These are phyloP conservation scores for Yamadazyma kanchanaburiensis DNA, from an alignment of 1,139 yeast genomes.

Conservation along the genomic window DNA sequence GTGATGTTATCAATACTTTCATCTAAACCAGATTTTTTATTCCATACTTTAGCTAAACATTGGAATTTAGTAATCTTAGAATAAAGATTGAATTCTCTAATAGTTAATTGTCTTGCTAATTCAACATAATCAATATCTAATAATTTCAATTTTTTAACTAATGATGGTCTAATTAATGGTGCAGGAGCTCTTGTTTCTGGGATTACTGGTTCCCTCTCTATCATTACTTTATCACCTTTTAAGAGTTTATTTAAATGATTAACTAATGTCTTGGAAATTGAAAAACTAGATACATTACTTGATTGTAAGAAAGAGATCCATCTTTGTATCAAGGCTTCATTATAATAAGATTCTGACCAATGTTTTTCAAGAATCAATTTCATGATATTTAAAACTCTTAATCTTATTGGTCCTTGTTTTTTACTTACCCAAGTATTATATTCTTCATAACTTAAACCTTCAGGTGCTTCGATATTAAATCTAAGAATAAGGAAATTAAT, in stretches of 20 bases:
- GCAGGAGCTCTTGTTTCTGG: slow-evolving; percentile 38
- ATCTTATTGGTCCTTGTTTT: slow-evolving; percentile 65
- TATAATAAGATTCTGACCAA: slow-evolving; percentile 70
- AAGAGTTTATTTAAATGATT: slow-evolving; percentile 23
- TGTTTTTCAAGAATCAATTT: slow-evolving; percentile 68
- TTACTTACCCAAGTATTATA: slow-evolving; percentile 76
- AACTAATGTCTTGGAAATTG: slow-evolving; percentile 24
- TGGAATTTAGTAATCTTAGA: slow-evolving; percentile 69
- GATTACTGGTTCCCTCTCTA: slow-evolving; percentile 29
- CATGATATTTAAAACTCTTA: slow-evolving; percentile 69
- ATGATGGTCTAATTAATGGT: slow-evolving; percentile 34
- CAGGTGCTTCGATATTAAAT: slow-evolving; percentile 79
- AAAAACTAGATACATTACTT: slow-evolving; percentile 42
- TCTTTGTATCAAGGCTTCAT: slow-evolving; percentile 42
- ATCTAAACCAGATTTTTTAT: slow-evolving; percentile 58
- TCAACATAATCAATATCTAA: slow-evolving; percentile 73
- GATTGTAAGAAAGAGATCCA: slow-evolving; percentile 57
- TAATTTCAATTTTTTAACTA: slow-evolving; percentile 43
- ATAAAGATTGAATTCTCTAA: slow-evolving; percentile 72
- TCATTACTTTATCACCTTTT: slow-evolving; percentile 29
- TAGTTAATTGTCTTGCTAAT: slow-evolving; percentile 79
- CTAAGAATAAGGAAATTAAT: slow-evolving; percentile 60
- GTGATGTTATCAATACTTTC: slow-evolving; percentile 55
- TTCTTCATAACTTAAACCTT: slow-evolving; percentile 81
- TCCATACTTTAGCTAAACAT: slow-evolving; percentile 79